phyloP scores from a whole-genome alignment of 2,329 filamentous ascomycete genomes.

The Diaporthe sp. region DNA sequence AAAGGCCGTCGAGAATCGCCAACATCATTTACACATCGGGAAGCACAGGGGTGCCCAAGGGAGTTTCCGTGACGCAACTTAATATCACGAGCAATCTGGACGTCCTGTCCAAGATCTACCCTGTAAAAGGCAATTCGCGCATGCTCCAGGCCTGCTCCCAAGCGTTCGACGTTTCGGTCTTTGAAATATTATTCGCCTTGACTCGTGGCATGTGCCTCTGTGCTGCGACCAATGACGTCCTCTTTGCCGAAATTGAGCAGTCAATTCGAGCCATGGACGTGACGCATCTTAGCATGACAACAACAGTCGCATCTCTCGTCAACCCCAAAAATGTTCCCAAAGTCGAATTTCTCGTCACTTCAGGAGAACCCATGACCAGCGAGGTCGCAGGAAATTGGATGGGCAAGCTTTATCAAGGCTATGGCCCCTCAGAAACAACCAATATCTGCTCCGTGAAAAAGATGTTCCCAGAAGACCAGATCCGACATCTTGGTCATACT shows the following conservation, averaged over 20 bases:
- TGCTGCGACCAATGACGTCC: conserved; percentile 77
- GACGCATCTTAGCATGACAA: conserved; percentile 88
- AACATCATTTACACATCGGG: conserved; percentile 90
- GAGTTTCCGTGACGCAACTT: conserved; percentile 80
- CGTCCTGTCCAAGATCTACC: conserved; percentile 75
- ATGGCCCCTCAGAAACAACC: conserved; percentile 87
- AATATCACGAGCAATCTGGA: conserved; percentile 84
- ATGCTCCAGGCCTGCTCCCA: conserved; percentile 87
- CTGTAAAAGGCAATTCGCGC: conserved; percentile 63
- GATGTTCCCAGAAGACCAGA: conserved; percentile 68
- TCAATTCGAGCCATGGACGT: conserved; percentile 73
- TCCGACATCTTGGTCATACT: conserved; percentile 81
- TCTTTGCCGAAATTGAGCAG: conserved; percentile 79
- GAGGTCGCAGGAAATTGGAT: conserved; percentile 79
- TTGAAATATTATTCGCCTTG: conserved; percentile 92
- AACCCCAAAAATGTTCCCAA: conserved; percentile 75
- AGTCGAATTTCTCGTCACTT: conserved; percentile 82
- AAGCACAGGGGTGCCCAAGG: conserved; percentile 84
- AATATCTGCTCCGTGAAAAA: conserved; percentile 86
- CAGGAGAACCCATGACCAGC: conserved; percentile 83
- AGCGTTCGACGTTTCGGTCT: conserved; percentile 89
- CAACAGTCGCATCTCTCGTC: conserved; percentile 85
- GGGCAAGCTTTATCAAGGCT: conserved; percentile 80
- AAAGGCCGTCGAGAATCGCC: conserved; percentile 67
- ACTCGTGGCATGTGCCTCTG: conserved; percentile 83